phyloP scores from a whole-genome alignment of 1,284 basidiomycete species.

The Naganishia albida region DNA sequence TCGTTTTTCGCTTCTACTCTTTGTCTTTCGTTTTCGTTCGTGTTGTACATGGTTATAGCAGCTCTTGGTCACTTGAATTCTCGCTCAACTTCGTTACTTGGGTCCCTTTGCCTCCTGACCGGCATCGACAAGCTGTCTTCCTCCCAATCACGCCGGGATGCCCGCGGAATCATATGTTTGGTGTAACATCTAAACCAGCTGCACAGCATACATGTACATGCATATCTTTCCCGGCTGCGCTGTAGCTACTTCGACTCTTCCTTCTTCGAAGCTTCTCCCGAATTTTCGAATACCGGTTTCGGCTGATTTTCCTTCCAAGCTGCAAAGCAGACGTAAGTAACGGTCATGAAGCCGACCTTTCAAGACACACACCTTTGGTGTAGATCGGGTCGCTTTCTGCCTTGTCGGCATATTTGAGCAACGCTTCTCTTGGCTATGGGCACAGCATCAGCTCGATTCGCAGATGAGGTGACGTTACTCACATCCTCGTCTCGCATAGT shows the following conservation, averaged over 20 bases:
- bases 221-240: too few species aligned
- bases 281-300: slow-evolving; percentile 64
- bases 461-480: slow-evolving; percentile 55
- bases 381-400: slow-evolving; percentile 75
- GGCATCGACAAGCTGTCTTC: too few species aligned
- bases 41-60: neutral
- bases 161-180: too few species aligned
- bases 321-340: slow-evolving; percentile 49
- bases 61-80: neutral
- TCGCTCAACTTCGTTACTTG: too few species aligned
- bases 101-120: too few species aligned
- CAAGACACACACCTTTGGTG: slow-evolving; percentile 68
- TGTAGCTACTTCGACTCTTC: slow-evolving; percentile 9
- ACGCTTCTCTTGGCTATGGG: slow-evolving; percentile 83
- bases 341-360: slow-evolving; percentile 41
- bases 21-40: neutral
- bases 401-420: slow-evolving; percentile 84
- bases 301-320: slow-evolving; percentile 80
- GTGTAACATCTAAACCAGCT: too few species aligned
- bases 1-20: slow-evolving; percentile 27
- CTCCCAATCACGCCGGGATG: too few species aligned
- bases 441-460: slow-evolving; percentile 13
- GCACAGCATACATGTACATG: too few species aligned
- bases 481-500: slow-evolving; percentile 88
- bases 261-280: slow-evolving; percentile 5